Percentiles rank a stretch among this genome's conserved stretches.
Evolutionary conservation across 2,329 filamentous ascomycete genomes (phyloP).

Genomic region (Fusarium haematococcum): DNA sequence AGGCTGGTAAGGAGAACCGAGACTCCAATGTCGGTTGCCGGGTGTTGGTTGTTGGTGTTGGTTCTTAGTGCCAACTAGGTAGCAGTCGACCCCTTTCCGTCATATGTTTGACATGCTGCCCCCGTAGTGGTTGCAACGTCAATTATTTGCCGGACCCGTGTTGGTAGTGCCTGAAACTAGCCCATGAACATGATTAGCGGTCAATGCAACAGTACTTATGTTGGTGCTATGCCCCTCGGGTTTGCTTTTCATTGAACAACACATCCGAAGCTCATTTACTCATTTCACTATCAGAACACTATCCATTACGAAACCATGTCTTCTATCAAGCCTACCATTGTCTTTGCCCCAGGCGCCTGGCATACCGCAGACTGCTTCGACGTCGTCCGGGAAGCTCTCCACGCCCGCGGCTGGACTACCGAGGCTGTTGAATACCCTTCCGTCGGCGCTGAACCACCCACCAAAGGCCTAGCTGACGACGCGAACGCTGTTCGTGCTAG

Average conservation of each 20-base stretch:
- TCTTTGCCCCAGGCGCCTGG: conserved; percentile 57
- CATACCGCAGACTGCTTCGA: conserved; percentile 48
- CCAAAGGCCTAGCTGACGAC: conserved; percentile 46
- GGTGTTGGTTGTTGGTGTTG: background rate
- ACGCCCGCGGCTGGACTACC: conserved; percentile 47
- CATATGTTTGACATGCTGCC: background rate
- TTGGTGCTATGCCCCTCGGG: background rate
- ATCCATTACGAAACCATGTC: conserved; percentile 6
- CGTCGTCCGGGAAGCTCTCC: conserved; percentile 45
- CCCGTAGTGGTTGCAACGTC: background rate
- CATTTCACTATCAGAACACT: background rate
- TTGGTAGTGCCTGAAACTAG: background rate
- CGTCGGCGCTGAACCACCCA: conserved; percentile 46
- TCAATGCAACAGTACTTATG: conserved; percentile 1
- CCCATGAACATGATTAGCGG: background rate
- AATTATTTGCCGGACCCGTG: background rate
- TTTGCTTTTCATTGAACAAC: background rate
- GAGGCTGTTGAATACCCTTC: conserved; percentile 48
- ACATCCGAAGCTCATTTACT: background rate
- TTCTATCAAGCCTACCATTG: conserved; percentile 37
- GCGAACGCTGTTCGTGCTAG: conserved; percentile 45
- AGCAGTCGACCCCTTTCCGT: background rate
- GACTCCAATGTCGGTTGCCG: background rate
- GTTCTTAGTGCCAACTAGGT: background rate
- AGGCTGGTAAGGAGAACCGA: background rate